Evolutionary conservation across 306 rosid species (phyloP).

Genomic region (Dryas drummondii): DNA sequence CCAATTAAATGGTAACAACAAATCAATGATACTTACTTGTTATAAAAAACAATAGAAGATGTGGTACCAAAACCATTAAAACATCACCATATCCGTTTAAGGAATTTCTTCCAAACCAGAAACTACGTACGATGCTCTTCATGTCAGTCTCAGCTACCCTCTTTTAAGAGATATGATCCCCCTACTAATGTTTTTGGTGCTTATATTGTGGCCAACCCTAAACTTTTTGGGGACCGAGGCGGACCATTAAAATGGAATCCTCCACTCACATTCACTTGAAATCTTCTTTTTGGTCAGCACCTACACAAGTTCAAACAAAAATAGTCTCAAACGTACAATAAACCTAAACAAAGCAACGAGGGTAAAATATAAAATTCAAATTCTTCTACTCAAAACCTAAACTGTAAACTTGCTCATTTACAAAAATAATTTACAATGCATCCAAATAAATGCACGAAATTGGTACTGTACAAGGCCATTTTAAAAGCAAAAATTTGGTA

Average conservation of each 20-base stretch:
- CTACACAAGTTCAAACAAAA: background rate
- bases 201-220: no score
- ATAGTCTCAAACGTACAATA: background rate
- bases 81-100: no score
- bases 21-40: no score
- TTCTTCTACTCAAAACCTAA: background rate
- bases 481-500: background rate
- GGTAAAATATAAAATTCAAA: background rate
- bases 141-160: no score
- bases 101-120: no score
- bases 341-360: background rate
- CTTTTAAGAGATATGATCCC: no score
- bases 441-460: background rate
- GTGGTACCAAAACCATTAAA: no score
- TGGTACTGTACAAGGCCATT: background rate
- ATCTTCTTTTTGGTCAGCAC: background rate
- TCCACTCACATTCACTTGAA: slow-evolving; percentile 1
- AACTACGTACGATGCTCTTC: no score
- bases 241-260: slow-evolving; percentile 4
- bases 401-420: background rate
- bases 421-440: background rate
- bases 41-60: no score
- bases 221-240: background rate
- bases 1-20: no score
- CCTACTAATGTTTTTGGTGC: no score